phyloP scores from a whole-genome alignment of 2,329 filamentous ascomycete species.

The Diaporthe ilicicola region DNA sequence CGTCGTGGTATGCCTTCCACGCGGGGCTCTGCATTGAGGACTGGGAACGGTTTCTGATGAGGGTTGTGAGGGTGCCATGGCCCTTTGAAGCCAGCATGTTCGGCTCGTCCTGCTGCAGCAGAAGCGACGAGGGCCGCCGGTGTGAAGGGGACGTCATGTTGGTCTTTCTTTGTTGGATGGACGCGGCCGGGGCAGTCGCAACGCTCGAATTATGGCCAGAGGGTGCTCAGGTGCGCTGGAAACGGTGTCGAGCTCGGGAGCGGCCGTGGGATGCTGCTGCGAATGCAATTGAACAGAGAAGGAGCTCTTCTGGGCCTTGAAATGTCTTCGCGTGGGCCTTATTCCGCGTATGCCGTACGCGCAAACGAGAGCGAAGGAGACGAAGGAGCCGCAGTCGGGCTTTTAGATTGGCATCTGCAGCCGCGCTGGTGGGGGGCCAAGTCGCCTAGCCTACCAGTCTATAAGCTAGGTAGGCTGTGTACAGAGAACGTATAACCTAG shows the following conservation, averaged over 20 bases:
- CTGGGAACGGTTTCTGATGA: conserved; percentile 58
- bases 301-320: too few species aligned
- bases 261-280: not conserved
- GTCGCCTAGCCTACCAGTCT: not conserved
- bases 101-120: conserved; percentile 52
- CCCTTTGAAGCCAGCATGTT: conserved; percentile 60
- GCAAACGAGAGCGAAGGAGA: not conserved
- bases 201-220: not conserved
- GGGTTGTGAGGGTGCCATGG: conserved; percentile 44
- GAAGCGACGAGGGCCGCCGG: conserved; percentile 39
- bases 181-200: not conserved
- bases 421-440: conserved; percentile 7
- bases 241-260: not conserved
- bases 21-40: conserved; percentile 33
- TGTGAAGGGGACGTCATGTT: conserved; percentile 39
- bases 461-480: conserved; percentile 11
- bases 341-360: not conserved
- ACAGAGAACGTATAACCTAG: not conserved
- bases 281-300: not conserved
- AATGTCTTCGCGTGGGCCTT: too few species aligned
- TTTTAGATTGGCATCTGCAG: conserved; percentile 23
- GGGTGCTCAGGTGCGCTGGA: not conserved
- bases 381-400: not conserved
- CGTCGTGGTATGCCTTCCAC: conserved; percentile 29
- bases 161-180: conserved; percentile 68